Conservation (phyloP, 148 eudicot species). For the Rhododendron ovatum region DNA sequence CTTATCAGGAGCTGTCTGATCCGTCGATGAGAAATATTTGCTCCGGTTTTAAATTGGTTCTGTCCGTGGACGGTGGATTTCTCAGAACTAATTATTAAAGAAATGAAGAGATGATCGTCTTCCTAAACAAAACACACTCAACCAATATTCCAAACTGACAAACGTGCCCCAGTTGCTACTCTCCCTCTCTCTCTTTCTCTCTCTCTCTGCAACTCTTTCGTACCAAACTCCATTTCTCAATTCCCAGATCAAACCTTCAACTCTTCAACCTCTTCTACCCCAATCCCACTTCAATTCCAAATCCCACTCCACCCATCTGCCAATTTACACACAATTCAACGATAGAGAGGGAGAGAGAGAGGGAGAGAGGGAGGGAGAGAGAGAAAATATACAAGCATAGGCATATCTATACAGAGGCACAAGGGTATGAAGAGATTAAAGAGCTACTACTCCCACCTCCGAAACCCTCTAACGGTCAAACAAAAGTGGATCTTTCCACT, state of each 20-base stretch:
- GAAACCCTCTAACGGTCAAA: conserved; percentile 43
- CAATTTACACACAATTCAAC: not conserved
- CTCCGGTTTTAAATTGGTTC: too few relatives aligned
- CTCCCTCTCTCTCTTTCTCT: not conserved
- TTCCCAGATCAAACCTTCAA: not conserved
- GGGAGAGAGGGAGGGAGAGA: not conserved
- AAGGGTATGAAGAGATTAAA: conserved; percentile 53
- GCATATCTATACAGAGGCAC: not conserved
- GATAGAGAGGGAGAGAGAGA: not conserved
- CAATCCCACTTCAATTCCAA: not conserved
- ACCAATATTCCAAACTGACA: not conserved
- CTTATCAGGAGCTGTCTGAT: too few relatives aligned
- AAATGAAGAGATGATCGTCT: not conserved
- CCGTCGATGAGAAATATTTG: too few relatives aligned
- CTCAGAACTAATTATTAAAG: too few relatives aligned
- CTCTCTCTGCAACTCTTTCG: not conserved
- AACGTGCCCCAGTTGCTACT: not conserved
- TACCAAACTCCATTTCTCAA: not conserved
- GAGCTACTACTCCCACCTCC: conserved; percentile 42
- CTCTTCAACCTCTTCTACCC: not conserved
- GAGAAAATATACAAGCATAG: not conserved
- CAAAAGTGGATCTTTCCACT: conserved; percentile 74
- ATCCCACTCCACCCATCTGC: not conserved
- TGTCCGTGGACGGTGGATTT: too few relatives aligned
- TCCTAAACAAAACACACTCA: not conserved